These are phyloP conservation scores for Scenedesmus sp. DNA, from an alignment of 163 green algal genomes.

Conservation along the genomic window DNA sequence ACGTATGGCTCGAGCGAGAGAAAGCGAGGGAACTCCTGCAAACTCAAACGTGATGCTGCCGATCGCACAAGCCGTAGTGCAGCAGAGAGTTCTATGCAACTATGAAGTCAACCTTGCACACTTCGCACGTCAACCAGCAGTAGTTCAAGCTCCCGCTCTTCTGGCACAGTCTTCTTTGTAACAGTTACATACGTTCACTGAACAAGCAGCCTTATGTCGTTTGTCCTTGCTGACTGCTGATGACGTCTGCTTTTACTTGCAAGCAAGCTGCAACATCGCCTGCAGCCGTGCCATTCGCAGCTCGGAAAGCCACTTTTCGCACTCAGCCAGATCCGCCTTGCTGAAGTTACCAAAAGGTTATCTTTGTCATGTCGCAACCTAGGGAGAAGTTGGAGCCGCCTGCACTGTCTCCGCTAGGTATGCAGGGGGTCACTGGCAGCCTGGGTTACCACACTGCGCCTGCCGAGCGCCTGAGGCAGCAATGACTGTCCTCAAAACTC, in stretches of 20 bases:
- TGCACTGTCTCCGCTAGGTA: constrained; percentile 29
- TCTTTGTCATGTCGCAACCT: background rate
- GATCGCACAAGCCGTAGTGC: background rate
- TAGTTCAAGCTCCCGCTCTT: constrained; percentile 9
- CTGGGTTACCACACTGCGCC: background rate
- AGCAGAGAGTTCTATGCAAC: background rate
- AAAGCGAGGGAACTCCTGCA: constrained; percentile 8
- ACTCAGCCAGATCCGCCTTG: background rate
- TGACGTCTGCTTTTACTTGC: background rate
- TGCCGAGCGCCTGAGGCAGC: background rate
- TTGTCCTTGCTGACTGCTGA: background rate
- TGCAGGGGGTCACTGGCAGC: background rate
- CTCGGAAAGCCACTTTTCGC: background rate
- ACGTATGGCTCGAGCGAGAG: background rate
- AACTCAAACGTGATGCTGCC: background rate
- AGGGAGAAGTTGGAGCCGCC: constrained; percentile 33
- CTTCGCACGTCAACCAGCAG: background rate
- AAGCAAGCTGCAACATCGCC: background rate
- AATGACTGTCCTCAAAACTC: too few relatives aligned
- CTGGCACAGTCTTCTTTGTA: constrained; percentile 5
- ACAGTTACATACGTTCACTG: background rate
- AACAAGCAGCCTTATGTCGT: background rate
- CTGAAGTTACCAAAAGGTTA: background rate
- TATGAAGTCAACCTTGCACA: background rate
- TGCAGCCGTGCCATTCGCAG: background rate